Evolutionary conservation across 192 early-diverging fungal genomes (phyloP).

Genomic region (Entomortierella beljakovae): DNA sequence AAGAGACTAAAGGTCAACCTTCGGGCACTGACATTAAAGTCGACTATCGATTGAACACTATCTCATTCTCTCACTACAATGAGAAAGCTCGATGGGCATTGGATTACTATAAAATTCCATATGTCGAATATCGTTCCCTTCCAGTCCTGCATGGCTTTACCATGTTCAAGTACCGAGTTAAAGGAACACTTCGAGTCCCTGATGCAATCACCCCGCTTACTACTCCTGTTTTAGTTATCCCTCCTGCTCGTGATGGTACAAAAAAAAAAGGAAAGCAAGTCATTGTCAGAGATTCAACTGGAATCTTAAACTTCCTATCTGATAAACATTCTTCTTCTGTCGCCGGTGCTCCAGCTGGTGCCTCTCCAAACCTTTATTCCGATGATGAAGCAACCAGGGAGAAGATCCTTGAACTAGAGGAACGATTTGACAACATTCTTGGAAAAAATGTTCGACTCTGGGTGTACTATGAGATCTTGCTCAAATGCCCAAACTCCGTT

Average conservation of each 20-base stretch:
- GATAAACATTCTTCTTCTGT: conserved; percentile 23
- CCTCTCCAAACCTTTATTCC: conserved; percentile 26
- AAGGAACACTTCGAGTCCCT: background rate
- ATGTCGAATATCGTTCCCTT: conserved; percentile 42
- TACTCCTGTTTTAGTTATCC: conserved; percentile 15
- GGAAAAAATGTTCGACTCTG: conserved; percentile 26
- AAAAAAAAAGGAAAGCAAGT: conserved; percentile 8
- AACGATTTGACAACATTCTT: conserved; percentile 38
- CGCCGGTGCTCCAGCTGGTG: background rate
- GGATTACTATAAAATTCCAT: conserved; percentile 48
- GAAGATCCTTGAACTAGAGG: conserved; percentile 43
- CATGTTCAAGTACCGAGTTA: conserved; percentile 35
- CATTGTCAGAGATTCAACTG: conserved; percentile 31
- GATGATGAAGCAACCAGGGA: conserved; percentile 29
- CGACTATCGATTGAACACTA: conserved; percentile 16
- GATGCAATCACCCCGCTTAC: conserved; percentile 6
- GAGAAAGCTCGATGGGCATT: conserved; percentile 56
- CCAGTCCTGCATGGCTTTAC: conserved; percentile 37
- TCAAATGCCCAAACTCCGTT: conserved; percentile 16
- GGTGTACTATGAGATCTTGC: conserved; percentile 29
- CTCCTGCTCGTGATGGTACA: background rate
- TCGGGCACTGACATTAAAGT: background rate
- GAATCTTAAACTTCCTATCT: conserved; percentile 36
- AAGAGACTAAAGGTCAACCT: conserved; percentile 3
- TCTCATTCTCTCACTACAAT: conserved; percentile 53